Conservation (phyloP, 1,139 yeast genomes). For the Magnusiomyces clavatus region DNA sequence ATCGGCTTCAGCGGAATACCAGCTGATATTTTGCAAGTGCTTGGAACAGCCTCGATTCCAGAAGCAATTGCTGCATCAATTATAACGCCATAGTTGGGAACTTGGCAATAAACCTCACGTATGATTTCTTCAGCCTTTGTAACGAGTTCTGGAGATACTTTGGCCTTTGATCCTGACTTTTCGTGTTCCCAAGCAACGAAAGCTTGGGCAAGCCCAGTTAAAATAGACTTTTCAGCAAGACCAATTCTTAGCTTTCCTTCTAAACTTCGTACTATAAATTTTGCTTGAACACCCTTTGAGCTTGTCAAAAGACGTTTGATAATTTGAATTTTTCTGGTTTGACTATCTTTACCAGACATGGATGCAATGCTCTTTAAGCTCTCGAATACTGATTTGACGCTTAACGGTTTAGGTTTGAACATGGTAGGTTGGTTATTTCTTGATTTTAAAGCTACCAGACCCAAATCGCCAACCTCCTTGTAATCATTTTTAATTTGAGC, state of each 20-base stretch:
- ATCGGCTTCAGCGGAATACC: constrained; percentile 96
- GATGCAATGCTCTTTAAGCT: constrained; percentile 72
- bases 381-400: constrained; percentile 63
- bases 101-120: constrained; percentile 78
- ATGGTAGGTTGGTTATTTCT: constrained; percentile 82
- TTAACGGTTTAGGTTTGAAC: constrained; percentile 84
- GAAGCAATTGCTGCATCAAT: constrained; percentile 56
- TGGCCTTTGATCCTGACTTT: constrained; percentile 24
- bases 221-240: constrained; percentile 85
- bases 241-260: constrained; percentile 94
- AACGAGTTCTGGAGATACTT: constrained; percentile 18
- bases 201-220: constrained; percentile 79
- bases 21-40: constrained; percentile 70
- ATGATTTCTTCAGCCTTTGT: constrained; percentile 63
- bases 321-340: constrained; percentile 61
- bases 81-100: constrained; percentile 84
- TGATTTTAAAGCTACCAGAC: constrained; percentile 78
- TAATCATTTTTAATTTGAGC: constrained; percentile 68
- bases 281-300: constrained; percentile 83
- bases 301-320: constrained; percentile 83
- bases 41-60: constrained; percentile 60
- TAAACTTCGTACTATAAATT: constrained; percentile 76
- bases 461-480: constrained; percentile 80
- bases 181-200: constrained; percentile 51
- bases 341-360: constrained; percentile 79